These are phyloP conservation scores for Poterioochromonas sp. DNA, from an alignment of 352 stramenopile species.

Conservation along the genomic window DNA sequence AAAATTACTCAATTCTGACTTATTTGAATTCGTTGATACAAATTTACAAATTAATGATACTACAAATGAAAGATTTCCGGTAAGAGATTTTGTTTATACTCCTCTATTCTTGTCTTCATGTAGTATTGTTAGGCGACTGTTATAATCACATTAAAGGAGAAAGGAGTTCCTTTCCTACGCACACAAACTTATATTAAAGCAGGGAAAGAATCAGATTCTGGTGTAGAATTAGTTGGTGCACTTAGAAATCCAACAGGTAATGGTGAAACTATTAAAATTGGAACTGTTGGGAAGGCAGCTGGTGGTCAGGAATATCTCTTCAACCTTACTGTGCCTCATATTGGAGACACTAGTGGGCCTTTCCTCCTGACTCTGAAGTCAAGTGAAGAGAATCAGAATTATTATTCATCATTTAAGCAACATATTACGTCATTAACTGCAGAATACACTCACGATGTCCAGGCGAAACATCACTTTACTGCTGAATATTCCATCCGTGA, in stretches of 20 bases:
- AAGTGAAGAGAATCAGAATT: neutral
- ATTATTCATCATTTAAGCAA: neutral
- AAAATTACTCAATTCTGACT: too few species aligned
- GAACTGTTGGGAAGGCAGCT: neutral
- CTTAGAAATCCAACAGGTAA: neutral
- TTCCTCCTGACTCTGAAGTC: neutral
- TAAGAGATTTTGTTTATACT: too few species aligned
- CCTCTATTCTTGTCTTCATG: too few species aligned
- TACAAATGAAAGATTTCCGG: too few species aligned
- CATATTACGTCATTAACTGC: neutral
- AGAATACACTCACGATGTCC: neutral
- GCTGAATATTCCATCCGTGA: neutral
- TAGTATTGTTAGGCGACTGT: too few species aligned
- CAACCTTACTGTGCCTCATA: neutral
- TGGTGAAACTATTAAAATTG: neutral
- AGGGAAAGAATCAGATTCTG: too few species aligned
- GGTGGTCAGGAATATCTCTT: neutral
- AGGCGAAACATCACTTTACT: neutral
- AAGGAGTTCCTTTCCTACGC: too few species aligned
- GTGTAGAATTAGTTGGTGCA: neutral
- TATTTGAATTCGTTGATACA: too few species aligned
- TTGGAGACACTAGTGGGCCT: neutral
- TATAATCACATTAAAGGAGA: too few species aligned
- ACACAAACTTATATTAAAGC: too few species aligned
- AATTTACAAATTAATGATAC: too few species aligned